Percentiles rank a stretch among this genome's conserved stretches.
phyloP scores from a whole-genome alignment of 441 rosid species.

The Pelargonium australe region DNA sequence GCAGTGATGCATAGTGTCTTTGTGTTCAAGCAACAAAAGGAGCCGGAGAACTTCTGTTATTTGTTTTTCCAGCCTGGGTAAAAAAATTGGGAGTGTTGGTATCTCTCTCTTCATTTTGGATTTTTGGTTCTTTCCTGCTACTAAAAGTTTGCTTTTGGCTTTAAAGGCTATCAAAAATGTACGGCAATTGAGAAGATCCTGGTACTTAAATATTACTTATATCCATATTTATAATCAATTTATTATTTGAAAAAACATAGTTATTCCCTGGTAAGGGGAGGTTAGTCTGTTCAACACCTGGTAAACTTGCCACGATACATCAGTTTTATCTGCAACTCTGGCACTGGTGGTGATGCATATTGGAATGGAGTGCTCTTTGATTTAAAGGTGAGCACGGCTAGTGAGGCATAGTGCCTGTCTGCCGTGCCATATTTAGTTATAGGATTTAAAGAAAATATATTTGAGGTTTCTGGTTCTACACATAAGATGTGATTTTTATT shows the following conservation, averaged over 20 bases:
- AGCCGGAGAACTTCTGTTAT: slow-evolving; percentile 29
- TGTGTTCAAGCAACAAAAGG: slow-evolving; percentile 49
- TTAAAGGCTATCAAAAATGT: slow-evolving; percentile 64
- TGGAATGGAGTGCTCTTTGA: slow-evolving; percentile 66
- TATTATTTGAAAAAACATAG: slow-evolving; percentile 28
- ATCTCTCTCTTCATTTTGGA: slow-evolving; percentile 43
- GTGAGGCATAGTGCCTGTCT: slow-evolving; percentile 65
- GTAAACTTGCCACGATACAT: slow-evolving; percentile 62
- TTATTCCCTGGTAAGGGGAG: slow-evolving; percentile 95
- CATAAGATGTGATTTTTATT: slow-evolving; percentile 13
- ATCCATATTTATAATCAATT: slow-evolving; percentile 20
- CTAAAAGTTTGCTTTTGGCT: slow-evolving; percentile 52
- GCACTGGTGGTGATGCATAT: slow-evolving; percentile 84
- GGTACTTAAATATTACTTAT: slow-evolving; percentile 47
- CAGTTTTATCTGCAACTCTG: slow-evolving; percentile 79
- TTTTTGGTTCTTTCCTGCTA: slow-evolving; percentile 41
- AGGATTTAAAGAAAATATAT: slow-evolving; percentile 14
- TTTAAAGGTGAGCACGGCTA: slow-evolving; percentile 95
- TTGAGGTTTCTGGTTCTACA: slow-evolving; percentile 12
- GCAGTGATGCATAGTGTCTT: slow-evolving; percentile 38
- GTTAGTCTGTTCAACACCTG: slow-evolving; percentile 50
- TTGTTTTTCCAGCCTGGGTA: slow-evolving; percentile 47
- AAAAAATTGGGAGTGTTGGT: slow-evolving; percentile 58
- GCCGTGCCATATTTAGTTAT: slow-evolving; percentile 59
- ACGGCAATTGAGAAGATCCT: slow-evolving; percentile 63